Evolutionary conservation across 1,284 basidiomycete species (phyloP).

Genomic region (Marasmius sp.): DNA sequence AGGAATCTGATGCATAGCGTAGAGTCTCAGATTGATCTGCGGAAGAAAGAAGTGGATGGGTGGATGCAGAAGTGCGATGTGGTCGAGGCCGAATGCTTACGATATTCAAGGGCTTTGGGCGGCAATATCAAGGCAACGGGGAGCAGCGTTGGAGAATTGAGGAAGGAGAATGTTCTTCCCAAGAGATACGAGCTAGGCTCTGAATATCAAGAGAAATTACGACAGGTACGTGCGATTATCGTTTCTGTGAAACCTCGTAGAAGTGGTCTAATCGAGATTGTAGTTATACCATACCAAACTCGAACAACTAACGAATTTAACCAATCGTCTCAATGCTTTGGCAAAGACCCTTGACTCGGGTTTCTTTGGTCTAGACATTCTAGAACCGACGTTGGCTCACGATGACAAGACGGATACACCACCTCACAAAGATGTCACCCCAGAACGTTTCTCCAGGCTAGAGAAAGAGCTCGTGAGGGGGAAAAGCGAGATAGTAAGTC

Average conservation of each 20-base stretch:
- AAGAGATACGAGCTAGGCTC: conserved; percentile 63
- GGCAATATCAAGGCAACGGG: conserved; percentile 65
- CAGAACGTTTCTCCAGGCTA: conserved; percentile 72
- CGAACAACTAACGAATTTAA: conserved; percentile 69
- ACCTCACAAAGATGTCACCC: conserved; percentile 65
- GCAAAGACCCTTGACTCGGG: conserved; percentile 59
- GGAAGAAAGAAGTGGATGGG: conserved; percentile 67
- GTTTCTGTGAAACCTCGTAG: neutral
- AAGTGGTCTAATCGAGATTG: neutral
- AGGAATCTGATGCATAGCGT: conserved; percentile 68
- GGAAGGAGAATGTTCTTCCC: conserved; percentile 60
- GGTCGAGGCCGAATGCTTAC: conserved; percentile 62
- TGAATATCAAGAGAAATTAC: conserved; percentile 69
- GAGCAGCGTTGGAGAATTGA: conserved; percentile 57
- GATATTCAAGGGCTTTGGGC: conserved; percentile 68
- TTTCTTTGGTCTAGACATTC: conserved; percentile 59
- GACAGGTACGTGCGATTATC: conserved; percentile 54
- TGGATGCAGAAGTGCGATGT: conserved; percentile 66
- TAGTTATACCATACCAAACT: conserved; percentile 78
- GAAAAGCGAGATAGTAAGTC: conserved; percentile 75
- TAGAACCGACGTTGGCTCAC: conserved; percentile 43
- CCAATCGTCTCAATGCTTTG: conserved; percentile 57
- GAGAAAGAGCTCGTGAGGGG: conserved; percentile 81
- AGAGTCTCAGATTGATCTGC: conserved; percentile 62
- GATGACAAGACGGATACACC: conserved; percentile 40